Evolutionary conservation across 1,284 basidiomycete species (phyloP), one percentile per base, ranked within the genome.

Genomic region (Rhodotorula sp.): DNA sequence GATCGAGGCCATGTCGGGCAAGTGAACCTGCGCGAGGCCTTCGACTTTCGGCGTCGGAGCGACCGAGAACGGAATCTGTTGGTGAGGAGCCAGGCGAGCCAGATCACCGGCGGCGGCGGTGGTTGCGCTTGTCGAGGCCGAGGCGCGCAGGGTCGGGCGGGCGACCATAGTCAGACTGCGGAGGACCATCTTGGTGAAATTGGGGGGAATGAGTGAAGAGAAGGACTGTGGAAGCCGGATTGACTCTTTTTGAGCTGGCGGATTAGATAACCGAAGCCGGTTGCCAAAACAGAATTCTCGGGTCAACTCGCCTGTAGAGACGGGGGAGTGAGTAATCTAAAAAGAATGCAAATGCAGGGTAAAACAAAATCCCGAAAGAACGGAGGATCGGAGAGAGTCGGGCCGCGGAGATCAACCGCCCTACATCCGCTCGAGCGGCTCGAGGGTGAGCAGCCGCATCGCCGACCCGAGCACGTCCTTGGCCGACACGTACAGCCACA

Each of bases 361-460:
- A 51, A 51, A n/a, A 51, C 49, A 51, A 22, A 51, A 42, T 42
- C 37, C 37, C 37, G 37, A 12, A 42, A 42, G 37, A 12, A 42
- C 37, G 37, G 10, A 42, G 14, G 14, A 12, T 42, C 37, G 37
- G 37, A 42, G 37, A 42, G 37, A 42, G 37, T 42, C 37, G 37
- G 37, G 33, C 33, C 33, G 33, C 33, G 33, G 10, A 42, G 10
- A 12, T 12, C 10, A 61, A 22, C 26, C 22, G 8, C 29, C 8
- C 44, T 87, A 98, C 95, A 99, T 98, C 79, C 92, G 85, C 82
- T 97, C 92, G 68, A 97, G 83, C 10, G 93, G 95, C 66, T 88
- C 86, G 76, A 97, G 87, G 75, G 91, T 95, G 77, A 99, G 82
- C 81, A 99, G 80, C 77, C 88, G 86, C 88, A 99, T 90, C 62